Evolutionary conservation across 805 yeast species (phyloP).

Genomic region (Metahyphopichia silvanorum): DNA sequence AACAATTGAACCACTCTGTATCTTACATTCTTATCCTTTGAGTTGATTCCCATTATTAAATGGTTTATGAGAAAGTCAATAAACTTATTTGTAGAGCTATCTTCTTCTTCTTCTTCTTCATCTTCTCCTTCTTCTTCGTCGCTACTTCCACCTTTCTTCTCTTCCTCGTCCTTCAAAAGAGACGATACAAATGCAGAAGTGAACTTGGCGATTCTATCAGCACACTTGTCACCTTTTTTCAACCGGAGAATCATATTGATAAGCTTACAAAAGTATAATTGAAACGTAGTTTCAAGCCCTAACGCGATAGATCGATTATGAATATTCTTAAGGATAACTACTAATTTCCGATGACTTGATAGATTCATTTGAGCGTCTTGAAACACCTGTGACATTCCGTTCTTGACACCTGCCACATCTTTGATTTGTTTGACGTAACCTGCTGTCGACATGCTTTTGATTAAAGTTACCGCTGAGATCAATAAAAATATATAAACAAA

Average conservation of each 20-base stretch:
- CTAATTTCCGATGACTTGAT: slow-evolving; percentile 75
- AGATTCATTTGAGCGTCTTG: slow-evolving; percentile 75
- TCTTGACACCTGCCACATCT: slow-evolving; percentile 18
- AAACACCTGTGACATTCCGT: slow-evolving; percentile 62
- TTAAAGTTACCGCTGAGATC: too few relatives aligned
- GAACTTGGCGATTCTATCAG: slow-evolving; percentile 75
- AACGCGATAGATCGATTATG: slow-evolving; percentile 53
- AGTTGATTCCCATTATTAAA: slow-evolving; percentile 72
- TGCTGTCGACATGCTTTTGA: too few relatives aligned
- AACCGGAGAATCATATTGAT: slow-evolving; percentile 64
- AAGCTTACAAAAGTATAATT: slow-evolving; percentile 54
- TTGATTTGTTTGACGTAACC: slow-evolving; percentile 14
- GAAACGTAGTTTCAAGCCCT: slow-evolving; percentile 57
- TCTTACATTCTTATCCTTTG: slow-evolving; percentile 73
- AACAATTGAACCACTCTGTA: slow-evolving; percentile 75
- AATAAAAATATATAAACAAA: slow-evolving; percentile 1
- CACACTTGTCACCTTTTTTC: slow-evolving; percentile 67
- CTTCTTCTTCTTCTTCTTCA: slow-evolving; percentile 38
- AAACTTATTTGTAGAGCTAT: slow-evolving; percentile 47
- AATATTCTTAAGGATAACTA: slow-evolving; percentile 57
- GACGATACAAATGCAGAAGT: slow-evolving; percentile 55
- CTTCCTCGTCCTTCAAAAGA: slow-evolving; percentile 22
- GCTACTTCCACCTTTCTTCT: slow-evolving; percentile 19
- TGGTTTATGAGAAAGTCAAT: slow-evolving; percentile 61
- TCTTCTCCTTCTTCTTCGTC: slow-evolving; percentile 14